Conservation (phyloP, 2,329 filamentous ascomycete species). For the Ophiosphaerella herpotricha region DNA sequence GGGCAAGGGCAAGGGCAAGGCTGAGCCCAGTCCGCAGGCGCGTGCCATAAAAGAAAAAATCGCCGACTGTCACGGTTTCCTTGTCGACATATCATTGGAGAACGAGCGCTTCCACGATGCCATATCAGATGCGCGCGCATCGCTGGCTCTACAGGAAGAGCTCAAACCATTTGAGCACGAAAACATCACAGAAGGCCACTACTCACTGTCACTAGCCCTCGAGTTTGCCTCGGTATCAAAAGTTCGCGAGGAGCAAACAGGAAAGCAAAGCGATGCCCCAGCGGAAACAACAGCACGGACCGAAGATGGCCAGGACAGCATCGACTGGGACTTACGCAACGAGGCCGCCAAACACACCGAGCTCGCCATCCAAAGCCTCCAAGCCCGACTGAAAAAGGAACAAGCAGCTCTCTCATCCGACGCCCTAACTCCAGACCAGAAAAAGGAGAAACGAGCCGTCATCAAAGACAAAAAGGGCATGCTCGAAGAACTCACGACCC, state of each 20-base stretch:
- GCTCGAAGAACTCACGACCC: conserved; percentile 68
- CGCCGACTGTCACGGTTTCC: conserved; percentile 89
- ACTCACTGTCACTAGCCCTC: conserved; percentile 90
- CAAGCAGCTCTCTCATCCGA: conserved; percentile 63
- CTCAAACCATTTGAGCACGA: conserved; percentile 81
- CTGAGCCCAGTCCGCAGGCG: conserved; percentile 41
- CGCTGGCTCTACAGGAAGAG: conserved; percentile 77
- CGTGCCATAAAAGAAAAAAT: conserved; percentile 71
- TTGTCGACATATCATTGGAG: conserved; percentile 95
- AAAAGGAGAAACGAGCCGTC: conserved; percentile 63
- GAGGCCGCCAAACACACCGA: conserved; percentile 75
- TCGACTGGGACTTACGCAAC: conserved; percentile 72
- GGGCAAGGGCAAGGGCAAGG: conserved; percentile 54
- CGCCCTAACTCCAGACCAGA: conserved; percentile 59
- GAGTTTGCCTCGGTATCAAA: conserved; percentile 86
- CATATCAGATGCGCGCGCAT: conserved; percentile 79
- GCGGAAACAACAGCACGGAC: conserved; percentile 36
- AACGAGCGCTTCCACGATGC: conserved; percentile 90
- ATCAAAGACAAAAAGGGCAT: conserved; percentile 79
- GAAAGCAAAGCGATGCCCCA: conserved; percentile 39
- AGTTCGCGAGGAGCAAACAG: conserved; percentile 57
- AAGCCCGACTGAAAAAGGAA: conserved; percentile 71
- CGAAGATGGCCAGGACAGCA: conserved; percentile 52
- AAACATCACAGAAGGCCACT: conserved; percentile 91
- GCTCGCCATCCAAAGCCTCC: conserved; percentile 73